A percentile compares a stretch with the other conserved stretches of the same genome.
phyloP scores from a whole-genome alignment of 768 basidiomycete genomes.

The Trametes elegans region DNA sequence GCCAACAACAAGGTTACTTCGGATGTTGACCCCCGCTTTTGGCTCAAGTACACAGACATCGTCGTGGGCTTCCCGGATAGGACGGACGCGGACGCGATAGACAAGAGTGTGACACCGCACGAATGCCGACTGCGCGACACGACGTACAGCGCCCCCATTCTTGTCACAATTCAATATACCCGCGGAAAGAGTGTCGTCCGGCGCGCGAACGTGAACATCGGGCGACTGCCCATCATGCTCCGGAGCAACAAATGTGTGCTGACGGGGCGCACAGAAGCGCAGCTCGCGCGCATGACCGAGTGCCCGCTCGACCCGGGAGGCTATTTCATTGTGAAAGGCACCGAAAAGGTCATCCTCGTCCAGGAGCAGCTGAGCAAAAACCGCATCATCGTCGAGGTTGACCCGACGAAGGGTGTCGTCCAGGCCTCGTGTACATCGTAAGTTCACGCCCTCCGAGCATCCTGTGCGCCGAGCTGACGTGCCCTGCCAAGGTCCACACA shows the following conservation, averaged over 20 bases:
- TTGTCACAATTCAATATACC: conserved; percentile 94
- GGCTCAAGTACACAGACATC: conserved; percentile 96
- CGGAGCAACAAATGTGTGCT: conserved; percentile 93
- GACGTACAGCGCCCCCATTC: conserved; percentile 90
- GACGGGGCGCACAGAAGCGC: conserved; percentile 68
- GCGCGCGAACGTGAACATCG: conserved; percentile 80
- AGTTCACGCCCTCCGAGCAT: conserved; percentile 32
- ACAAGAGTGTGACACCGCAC: conserved; percentile 88
- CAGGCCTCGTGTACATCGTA: conserved; percentile 97
- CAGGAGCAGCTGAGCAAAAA: conserved; percentile 99
- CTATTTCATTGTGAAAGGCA: conserved; percentile 98
- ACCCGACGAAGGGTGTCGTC: conserved; percentile 83
- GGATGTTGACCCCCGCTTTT: conserved; percentile 95
- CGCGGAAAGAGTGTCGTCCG: conserved; percentile 87
- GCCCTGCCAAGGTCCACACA: conserved; percentile 61
- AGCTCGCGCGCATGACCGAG: conserved; percentile 93
- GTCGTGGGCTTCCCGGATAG: conserved; percentile 90
- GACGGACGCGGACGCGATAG: conserved; percentile 75
- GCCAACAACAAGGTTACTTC: conserved; percentile 94
- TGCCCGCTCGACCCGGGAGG: conserved; percentile 99
- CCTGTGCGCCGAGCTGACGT: conserved; percentile 10
- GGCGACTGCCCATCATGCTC: conserved; percentile 94
- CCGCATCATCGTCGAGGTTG: conserved; percentile 96
- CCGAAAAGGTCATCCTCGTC: conserved; percentile 98
- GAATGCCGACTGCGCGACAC: conserved; percentile 96